phyloP scores from a whole-genome alignment of 208 protist genomes.

The Acanthamoeba royreba region DNA sequence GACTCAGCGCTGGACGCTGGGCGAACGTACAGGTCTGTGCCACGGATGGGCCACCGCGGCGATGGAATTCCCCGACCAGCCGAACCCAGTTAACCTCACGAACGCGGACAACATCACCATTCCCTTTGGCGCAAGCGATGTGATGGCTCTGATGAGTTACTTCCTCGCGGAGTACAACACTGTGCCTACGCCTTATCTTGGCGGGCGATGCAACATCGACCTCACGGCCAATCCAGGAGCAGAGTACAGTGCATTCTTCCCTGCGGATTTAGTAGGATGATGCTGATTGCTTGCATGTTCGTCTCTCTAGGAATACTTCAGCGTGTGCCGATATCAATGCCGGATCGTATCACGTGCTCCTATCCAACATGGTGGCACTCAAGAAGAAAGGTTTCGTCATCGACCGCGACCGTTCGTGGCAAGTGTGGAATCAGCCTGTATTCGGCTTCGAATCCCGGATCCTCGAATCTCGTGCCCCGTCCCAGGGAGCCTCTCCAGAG shows the following conservation, averaged over 20 bases:
- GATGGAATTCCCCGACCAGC: neutral
- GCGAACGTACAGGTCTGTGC: neutral
- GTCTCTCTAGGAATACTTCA: neutral
- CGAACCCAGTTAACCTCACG: neutral
- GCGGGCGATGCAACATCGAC: neutral
- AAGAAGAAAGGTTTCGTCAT: neutral
- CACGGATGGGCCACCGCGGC: neutral
- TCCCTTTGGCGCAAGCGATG: neutral
- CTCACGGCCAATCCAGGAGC: neutral
- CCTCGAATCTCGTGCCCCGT: neutral
- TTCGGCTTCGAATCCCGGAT: neutral
- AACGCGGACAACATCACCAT: neutral
- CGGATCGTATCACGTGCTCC: neutral
- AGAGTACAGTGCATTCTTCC: neutral
- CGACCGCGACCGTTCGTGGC: neutral
- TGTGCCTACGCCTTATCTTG: neutral
- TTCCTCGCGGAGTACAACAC: neutral
- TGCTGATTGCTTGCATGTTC: neutral
- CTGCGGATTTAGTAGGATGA: neutral
- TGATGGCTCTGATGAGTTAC: neutral
- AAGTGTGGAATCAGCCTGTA: neutral
- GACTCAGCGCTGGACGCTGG: no score
- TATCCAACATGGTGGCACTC: neutral
- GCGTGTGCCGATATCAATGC: neutral
- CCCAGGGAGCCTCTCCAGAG: neutral